Conservation (phyloP, 2,329 filamentous ascomycete species). For the Blastomyces silverae region DNA sequence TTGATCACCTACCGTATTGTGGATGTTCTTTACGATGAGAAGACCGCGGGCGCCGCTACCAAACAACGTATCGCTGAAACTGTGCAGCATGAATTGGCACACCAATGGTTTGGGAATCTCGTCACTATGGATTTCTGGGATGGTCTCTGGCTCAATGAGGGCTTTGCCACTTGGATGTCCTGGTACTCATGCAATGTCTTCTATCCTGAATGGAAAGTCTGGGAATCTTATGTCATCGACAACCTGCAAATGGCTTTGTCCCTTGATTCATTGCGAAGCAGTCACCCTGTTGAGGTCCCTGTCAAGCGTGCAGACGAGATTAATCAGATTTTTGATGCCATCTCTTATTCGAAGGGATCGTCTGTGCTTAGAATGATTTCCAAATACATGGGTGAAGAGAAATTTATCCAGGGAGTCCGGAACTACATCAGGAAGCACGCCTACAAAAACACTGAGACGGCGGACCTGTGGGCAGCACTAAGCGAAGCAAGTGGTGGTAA, state of each 20-base stretch:
- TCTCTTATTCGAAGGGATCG: slow-evolving; percentile 95
- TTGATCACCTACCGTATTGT: slow-evolving; percentile 91
- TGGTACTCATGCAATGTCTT: slow-evolving; percentile 92
- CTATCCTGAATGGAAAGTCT: slow-evolving; percentile 97
- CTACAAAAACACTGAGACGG: slow-evolving; percentile 90
- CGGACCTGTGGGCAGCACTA: slow-evolving; percentile 83
- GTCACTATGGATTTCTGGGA: slow-evolving; percentile 99
- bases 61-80: slow-evolving; percentile 93
- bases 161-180: slow-evolving; percentile 87
- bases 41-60: slow-evolving; percentile 76
- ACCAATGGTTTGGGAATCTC: slow-evolving; percentile 97
- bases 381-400: slow-evolving; percentile 85
- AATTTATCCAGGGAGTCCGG: slow-evolving; percentile 85
- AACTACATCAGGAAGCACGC: slow-evolving; percentile 91
- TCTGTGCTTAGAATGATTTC: slow-evolving; percentile 97
- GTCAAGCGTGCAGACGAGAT: slow-evolving; percentile 94
- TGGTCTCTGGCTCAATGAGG: slow-evolving; percentile 91
- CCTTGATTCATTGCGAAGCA: slow-evolving; percentile 85
- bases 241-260: slow-evolving; percentile 81
- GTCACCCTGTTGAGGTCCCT: slow-evolving; percentile 92
- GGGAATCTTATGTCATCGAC: slow-evolving; percentile 90
- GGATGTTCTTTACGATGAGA: slow-evolving; percentile 83
- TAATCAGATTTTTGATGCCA: slow-evolving; percentile 97
- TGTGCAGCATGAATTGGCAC: slow-evolving; percentile 92
- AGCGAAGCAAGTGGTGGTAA: slow-evolving; percentile 86